Evolutionary conservation across 1,139 yeast genomes (phyloP), one percentile per base, ranked within the genome.

Genomic region (Hyphopichia pseudoburtonii): DNA sequence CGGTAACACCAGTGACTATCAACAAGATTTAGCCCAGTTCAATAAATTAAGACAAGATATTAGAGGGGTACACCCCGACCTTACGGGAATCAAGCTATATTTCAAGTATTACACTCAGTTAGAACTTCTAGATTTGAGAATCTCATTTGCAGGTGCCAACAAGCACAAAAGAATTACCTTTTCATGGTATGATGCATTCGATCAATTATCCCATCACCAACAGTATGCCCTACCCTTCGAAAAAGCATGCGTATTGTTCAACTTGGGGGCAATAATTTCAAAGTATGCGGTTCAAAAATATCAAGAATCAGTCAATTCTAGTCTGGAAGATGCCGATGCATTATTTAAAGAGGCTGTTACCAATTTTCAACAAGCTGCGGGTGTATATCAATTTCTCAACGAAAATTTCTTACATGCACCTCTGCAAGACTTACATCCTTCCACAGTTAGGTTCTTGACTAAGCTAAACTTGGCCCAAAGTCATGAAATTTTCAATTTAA

Each of bases 341-440:
- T 60, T 72, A 41, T 47, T 57, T 24, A 88, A 86, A 47, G 63
- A 64, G n/a, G 72, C 89, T 1, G 73, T 83, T 45, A 76, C 76
- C 35, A 60, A 70, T 35, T 77, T 85, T 48, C 88, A 88, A 47
- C 84, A 82, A 43, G 82, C 96, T 2, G 85, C 95, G 1, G 95
- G 96, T 1, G 73, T 89, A 16, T 84, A 76, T 51, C 74, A 76
- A 44, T 87, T 79, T 48, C 70, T 90, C 25, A 73, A 83, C 34
- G 92, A 86, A 48, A 86, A 86, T 60, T 92, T 92, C 56, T 64
- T 90, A 32, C 95, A 90, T 63, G 95, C 97, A 0, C 97, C 97
- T 0, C 80, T 92, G 5, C 70, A 75, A 3, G 98, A 92, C 57
- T 64, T 90, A 40, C 71, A 77, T 40, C 86, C 84, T 35, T 78